phyloP scores from a whole-genome alignment of 345 rosid species.

The Dovyalis caffra region DNA sequence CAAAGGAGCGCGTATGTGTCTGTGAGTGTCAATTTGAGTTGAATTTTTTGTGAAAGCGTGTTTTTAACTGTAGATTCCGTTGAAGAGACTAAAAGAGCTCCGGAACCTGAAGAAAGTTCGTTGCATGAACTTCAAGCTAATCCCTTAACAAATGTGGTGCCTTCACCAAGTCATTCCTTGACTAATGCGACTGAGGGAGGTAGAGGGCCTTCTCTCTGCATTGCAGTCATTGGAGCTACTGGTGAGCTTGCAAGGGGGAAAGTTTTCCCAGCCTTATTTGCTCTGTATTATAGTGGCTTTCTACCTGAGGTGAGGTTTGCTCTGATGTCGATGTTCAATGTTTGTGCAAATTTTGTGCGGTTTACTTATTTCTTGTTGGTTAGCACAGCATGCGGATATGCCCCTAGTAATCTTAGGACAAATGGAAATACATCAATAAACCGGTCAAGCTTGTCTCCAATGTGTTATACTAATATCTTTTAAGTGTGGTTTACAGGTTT shows the following conservation, averaged over 20 bases:
- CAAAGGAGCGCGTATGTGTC: neutral
- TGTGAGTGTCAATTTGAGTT: neutral
- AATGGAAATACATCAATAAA: neutral
- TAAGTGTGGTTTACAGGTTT: no score
- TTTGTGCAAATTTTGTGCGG: neutral
- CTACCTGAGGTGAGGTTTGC: conserved; percentile 56
- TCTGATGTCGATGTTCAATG: neutral
- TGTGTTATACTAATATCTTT: neutral
- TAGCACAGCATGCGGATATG: neutral
- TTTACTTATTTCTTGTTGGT: neutral
- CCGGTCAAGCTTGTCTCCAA: neutral
- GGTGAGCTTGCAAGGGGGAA: conserved; percentile 68
- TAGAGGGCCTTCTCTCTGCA: conserved; percentile 54
- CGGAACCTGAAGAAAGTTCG: conserved; percentile 23
- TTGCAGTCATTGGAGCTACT: conserved; percentile 76
- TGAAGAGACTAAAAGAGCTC: conserved; percentile 17
- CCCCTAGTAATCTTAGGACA: neutral
- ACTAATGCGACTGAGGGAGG: conserved; percentile 28
- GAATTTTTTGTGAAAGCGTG: neutral
- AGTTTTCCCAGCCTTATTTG: conserved; percentile 73
- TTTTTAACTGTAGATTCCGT: conserved; percentile 16
- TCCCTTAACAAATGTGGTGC: conserved; percentile 15
- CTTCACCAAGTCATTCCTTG: conserved; percentile 15
- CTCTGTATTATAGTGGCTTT: conserved; percentile 72
- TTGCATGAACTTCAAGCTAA: conserved; percentile 6